A percentile compares a stretch with the other conserved stretches of the same genome.
phyloP scores from a whole-genome alignment of 306 rosid species.

The Cicer pinnatifidum region DNA sequence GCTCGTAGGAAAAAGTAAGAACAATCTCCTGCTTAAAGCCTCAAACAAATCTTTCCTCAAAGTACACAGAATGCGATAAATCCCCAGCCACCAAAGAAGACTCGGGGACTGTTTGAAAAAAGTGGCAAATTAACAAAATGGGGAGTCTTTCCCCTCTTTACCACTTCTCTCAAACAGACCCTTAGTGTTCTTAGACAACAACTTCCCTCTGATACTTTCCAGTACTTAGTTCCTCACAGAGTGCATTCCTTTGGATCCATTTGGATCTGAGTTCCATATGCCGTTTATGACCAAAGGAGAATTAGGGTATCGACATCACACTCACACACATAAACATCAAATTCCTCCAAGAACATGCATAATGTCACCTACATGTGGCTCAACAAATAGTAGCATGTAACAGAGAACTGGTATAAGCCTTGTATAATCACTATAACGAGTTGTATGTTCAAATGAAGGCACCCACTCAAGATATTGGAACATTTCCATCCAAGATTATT shows the following conservation, averaged over 20 bases:
- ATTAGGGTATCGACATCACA: slow-evolving; percentile 16
- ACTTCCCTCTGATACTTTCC: slow-evolving; percentile 21
- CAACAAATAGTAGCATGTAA: slow-evolving; percentile 22
- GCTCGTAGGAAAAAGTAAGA: slow-evolving; percentile 14
- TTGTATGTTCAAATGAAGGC: slow-evolving; percentile 16
- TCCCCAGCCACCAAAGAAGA: slow-evolving; percentile 40
- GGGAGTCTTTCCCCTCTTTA: slow-evolving; percentile 43
- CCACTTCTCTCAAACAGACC: slow-evolving; percentile 50
- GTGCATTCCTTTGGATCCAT: slow-evolving; percentile 37
- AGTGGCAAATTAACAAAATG: slow-evolving; percentile 43
- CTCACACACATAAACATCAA: background rate
- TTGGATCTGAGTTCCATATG: slow-evolving; percentile 32
- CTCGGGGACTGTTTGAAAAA: slow-evolving; percentile 49
- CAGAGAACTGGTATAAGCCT: slow-evolving; percentile 21
- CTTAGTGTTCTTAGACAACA: slow-evolving; percentile 47
- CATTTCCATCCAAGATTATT: slow-evolving; percentile 14
- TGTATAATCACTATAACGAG: slow-evolving; percentile 21
- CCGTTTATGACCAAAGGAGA: slow-evolving; percentile 33
- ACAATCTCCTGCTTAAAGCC: slow-evolving; percentile 1
- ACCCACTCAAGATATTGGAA: slow-evolving; percentile 3
- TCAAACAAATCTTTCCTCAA: slow-evolving; percentile 34
- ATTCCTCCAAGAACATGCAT: slow-evolving; percentile 16
- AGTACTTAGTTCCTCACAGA: slow-evolving; percentile 4
- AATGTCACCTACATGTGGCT: slow-evolving; percentile 32
- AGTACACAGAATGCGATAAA: slow-evolving; percentile 1